Evolutionary conservation across 108 stramenopile genomes (phyloP).

Genomic region (Fistulifera pelliculosa): DNA sequence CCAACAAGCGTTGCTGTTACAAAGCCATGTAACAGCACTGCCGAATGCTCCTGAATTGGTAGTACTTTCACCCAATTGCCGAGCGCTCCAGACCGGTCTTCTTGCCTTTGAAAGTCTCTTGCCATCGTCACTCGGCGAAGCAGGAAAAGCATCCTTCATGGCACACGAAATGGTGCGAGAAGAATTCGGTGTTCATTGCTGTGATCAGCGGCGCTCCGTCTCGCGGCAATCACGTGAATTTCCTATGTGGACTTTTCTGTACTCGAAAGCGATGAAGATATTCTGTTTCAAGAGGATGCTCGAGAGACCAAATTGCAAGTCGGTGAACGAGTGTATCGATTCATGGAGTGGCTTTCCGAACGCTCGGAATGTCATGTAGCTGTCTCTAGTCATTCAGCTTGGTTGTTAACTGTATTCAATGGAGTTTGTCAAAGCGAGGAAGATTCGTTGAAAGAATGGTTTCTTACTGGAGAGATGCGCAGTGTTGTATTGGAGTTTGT

Average conservation of each 20-base stretch:
- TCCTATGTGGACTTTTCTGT: slow-evolving; percentile 53
- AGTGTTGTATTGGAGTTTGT: slow-evolving; percentile 38
- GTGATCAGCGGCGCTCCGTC: slow-evolving; percentile 64
- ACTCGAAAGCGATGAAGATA: slow-evolving; percentile 44
- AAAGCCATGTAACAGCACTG: slow-evolving; percentile 17
- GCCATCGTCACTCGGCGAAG: background rate
- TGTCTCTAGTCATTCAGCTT: slow-evolving; percentile 38
- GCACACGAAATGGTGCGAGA: slow-evolving; percentile 71
- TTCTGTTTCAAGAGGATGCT: slow-evolving; percentile 25
- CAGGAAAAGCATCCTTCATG: slow-evolving; percentile 34
- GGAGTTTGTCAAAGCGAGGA: background rate
- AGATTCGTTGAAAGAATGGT: slow-evolving; percentile 38
- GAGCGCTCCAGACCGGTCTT: slow-evolving; percentile 64
- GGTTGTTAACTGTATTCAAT: slow-evolving; percentile 48
- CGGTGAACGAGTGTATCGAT: slow-evolving; percentile 38
- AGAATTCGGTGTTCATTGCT: slow-evolving; percentile 61
- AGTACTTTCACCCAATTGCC: slow-evolving; percentile 51
- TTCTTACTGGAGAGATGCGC: slow-evolving; percentile 53
- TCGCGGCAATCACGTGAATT: slow-evolving; percentile 39
- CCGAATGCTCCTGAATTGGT: slow-evolving; percentile 40
- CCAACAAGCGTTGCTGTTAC: slow-evolving; percentile 41
- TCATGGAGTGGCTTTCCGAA: slow-evolving; percentile 39
- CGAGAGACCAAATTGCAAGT: slow-evolving; percentile 46
- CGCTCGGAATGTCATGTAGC: slow-evolving; percentile 34
- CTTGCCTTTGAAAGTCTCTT: slow-evolving; percentile 55